phyloP scores from a whole-genome alignment of 805 yeast genomes.

The Kluyveromyces wickerhamii region DNA sequence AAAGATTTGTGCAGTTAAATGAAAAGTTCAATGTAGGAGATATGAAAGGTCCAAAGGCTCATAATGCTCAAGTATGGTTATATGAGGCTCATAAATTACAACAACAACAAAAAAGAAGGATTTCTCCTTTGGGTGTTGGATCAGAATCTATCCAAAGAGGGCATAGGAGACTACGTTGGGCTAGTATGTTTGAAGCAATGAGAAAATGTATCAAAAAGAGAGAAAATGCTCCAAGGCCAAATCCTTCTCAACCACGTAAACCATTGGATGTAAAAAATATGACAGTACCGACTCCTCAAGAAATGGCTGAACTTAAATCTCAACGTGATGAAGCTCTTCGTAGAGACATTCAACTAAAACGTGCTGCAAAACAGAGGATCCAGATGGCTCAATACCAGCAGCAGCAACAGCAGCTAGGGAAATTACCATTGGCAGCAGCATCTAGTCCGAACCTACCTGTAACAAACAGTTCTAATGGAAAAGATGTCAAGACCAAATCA shows the following conservation, averaged over 20 bases:
- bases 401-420: constrained; percentile 15
- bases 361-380: constrained; percentile 25
- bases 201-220: constrained; percentile 84
- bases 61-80: constrained; percentile 81
- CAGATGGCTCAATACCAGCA: constrained; percentile 21
- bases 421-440: constrained; percentile 14
- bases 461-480: constrained; percentile 9
- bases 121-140: constrained; percentile 90
- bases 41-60: constrained; percentile 79
- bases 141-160: constrained; percentile 90
- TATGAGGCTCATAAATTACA: constrained; percentile 88
- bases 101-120: constrained; percentile 77
- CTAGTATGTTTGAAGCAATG: constrained; percentile 93
- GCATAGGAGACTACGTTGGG: constrained; percentile 87
- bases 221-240: constrained; percentile 64
- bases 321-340: constrained; percentile 83
- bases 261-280: constrained; percentile 34
- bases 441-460: constrained; percentile 8
- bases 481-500: constrained; percentile 2
- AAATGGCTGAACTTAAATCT: constrained; percentile 69
- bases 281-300: constrained; percentile 73
- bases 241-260: constrained; percentile 36
- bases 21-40: constrained; percentile 82
- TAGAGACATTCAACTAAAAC: constrained; percentile 40
- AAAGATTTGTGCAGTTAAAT: constrained; percentile 85